Percentiles rank a stretch among this genome's conserved stretches.
Evolutionary conservation across 2,329 filamentous ascomycete species (phyloP).

Genomic region (Cladosporium austrohemisphaericum): DNA sequence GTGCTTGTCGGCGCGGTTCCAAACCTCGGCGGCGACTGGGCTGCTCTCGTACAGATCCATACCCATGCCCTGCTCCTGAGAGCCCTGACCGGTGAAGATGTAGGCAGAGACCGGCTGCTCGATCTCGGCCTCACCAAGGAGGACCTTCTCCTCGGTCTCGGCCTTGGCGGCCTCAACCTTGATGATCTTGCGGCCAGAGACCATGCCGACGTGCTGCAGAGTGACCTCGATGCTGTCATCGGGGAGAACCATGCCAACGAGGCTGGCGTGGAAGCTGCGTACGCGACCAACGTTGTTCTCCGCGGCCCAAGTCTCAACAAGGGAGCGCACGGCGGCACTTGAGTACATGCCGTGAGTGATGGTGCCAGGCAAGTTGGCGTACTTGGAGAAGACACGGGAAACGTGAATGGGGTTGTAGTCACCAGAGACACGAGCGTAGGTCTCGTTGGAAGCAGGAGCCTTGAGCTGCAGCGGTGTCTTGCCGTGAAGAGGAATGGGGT

Average conservation of each 20-base stretch:
- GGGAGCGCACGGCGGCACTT: conserved; percentile 88
- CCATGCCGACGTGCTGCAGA: conserved; percentile 95
- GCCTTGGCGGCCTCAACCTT: conserved; percentile 96
- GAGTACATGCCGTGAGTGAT: conserved; percentile 99
- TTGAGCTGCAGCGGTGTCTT: conserved; percentile 84
- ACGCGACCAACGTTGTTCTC: conserved; percentile 98
- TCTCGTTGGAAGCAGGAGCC: conserved; percentile 94
- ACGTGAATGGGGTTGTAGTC: conserved; percentile 99
- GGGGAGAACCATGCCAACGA: conserved; percentile 98
- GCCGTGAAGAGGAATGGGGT: conserved; percentile 90
- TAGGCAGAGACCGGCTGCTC: conserved; percentile 96
- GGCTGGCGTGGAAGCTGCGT: conserved; percentile 90
- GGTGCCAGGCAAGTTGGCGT: conserved; percentile 90
- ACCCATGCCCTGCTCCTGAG: conserved; percentile 98
- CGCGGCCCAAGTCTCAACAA: conserved; percentile 97
- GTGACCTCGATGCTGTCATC: conserved; percentile 94
- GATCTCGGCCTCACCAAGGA: conserved; percentile 92
- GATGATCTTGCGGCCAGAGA: conserved; percentile 97
- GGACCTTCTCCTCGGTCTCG: conserved; percentile 92
- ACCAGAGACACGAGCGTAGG: conserved; percentile 93
- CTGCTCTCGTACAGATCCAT: conserved; percentile 98
- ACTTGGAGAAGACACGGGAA: conserved; percentile 91
- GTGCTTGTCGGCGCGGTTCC: conserved; percentile 96
- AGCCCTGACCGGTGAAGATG: conserved; percentile 97
- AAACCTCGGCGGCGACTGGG: conserved; percentile 90